Evolutionary conservation across 495 filamentous ascomycete genomes (phyloP), one percentile per base, ranked within the genome.

Genomic region (Neurospora sp.): DNA sequence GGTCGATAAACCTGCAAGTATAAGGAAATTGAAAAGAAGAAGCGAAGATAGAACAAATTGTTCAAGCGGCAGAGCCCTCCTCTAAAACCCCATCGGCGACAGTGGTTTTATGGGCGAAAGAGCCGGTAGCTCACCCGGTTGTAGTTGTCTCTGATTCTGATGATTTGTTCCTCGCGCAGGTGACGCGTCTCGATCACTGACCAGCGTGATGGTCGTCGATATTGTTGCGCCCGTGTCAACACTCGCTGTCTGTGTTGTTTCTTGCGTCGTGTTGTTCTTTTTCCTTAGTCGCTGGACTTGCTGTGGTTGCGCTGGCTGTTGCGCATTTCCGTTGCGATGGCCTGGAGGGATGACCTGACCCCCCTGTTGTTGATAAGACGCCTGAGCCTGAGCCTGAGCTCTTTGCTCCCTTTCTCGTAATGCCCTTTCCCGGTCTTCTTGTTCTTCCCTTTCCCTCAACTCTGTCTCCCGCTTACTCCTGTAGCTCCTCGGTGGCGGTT

Each of bases 21-120:
- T 40, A 49, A 72, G 72, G 44, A 60, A 74, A 39, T 35, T 39
- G 20, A 44, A 42, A 39, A 31, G 16, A 31, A 49, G 31, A 39
- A 42, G 66, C 39, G 20, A n/a, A 31, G 39, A 62, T 46, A 35
- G 10, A 38, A 11, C n/a, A 46, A 46, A 20, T n/a, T 18, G 40
- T 27, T 14, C 18, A 66, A 18, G 16, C n/a, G 27, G 18, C 23
- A n/a, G 18, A n/a, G 12, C 23, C 54, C n/a, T n/a, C n/a, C 27
- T 35, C 75, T 73, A 87, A 70, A 89, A 85, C 39, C 85, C 89
- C 78, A 94, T 87, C 35, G 92, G 92, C 18, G 91, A 93, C 62
- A 94, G 83, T 38, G 92, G 92, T 77, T 88, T 86, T 74, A 91
- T 88, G 7, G 92, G 92, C 42, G 90, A 92, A n/a, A 95, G 84